Evolutionary conservation across 1,284 basidiomycete species (phyloP).

Genomic region (Phenoliferia sp.): DNA sequence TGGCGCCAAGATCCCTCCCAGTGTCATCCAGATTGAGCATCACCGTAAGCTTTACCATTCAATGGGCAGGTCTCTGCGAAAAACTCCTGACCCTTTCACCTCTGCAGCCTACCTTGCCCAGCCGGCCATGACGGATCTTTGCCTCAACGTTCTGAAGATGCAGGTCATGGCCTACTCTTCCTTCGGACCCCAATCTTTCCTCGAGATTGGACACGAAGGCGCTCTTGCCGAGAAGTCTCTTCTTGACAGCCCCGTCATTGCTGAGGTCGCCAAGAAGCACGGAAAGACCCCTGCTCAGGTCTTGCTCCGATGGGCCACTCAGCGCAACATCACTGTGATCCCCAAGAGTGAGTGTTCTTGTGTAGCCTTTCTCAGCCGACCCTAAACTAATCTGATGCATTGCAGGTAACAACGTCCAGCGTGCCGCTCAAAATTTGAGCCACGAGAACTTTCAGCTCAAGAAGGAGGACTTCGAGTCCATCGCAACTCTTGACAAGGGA

Average conservation of each 20-base stretch:
- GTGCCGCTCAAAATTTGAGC: constrained; percentile 59
- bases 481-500: constrained; percentile 60
- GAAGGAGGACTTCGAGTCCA: constrained; percentile 55
- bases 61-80: not conserved
- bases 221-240: constrained; percentile 41
- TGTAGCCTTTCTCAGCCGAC: not conserved
- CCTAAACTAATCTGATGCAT: not conserved
- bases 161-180: constrained; percentile 1
- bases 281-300: constrained; percentile 59
- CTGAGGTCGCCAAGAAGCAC: constrained; percentile 51
- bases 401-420: constrained; percentile 48
- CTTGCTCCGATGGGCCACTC: constrained; percentile 70
- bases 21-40: constrained; percentile 52
- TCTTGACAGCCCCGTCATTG: constrained; percentile 52
- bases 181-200: constrained; percentile 49
- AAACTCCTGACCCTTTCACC: not conserved
- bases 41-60: constrained; percentile 54
- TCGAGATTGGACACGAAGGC: constrained; percentile 20
- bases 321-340: constrained; percentile 69
- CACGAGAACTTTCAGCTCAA: constrained; percentile 56
- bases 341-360: constrained; percentile 52
- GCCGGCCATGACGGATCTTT: not conserved
- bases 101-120: not conserved
- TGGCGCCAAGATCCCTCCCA: constrained; percentile 59
- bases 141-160: not conserved